These are phyloP conservation scores for Tolypocladium tundrense DNA, from an alignment of 2,329 filamentous ascomycete genomes.

Conservation along the genomic window DNA sequence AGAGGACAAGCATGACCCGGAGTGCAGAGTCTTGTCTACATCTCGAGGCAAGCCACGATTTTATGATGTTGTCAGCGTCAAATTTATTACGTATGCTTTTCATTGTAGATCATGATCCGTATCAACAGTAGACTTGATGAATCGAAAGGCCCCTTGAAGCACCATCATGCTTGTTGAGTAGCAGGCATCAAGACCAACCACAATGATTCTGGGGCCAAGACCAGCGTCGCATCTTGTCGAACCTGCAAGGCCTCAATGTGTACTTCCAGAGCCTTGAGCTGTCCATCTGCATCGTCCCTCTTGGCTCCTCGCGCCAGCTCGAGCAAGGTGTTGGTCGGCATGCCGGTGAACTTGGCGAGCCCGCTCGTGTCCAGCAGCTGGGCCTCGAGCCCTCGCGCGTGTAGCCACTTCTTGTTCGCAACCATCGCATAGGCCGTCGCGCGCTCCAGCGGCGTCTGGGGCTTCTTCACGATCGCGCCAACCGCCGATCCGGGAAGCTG, in stretches of 20 bases:
- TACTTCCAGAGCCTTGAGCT: slow-evolving; percentile 14
- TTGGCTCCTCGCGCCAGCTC: slow-evolving; percentile 20
- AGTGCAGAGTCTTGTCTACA: too few species aligned
- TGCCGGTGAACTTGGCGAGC: slow-evolving; percentile 15
- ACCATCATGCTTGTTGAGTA: not conserved
- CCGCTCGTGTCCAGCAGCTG: slow-evolving; percentile 22
- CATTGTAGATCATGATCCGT: too few species aligned
- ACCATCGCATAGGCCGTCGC: slow-evolving; percentile 29
- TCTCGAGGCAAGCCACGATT: too few species aligned
- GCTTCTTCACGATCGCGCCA: slow-evolving; percentile 23
- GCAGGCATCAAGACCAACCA: slow-evolving; percentile 23
- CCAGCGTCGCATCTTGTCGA: slow-evolving; percentile 11
- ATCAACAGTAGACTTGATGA: too few species aligned
- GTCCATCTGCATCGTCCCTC: slow-evolving; percentile 7
- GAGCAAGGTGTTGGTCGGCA: slow-evolving; percentile 27
- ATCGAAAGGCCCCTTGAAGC: too few species aligned
- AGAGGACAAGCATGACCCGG: too few species aligned
- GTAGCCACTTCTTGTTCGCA: slow-evolving; percentile 33
- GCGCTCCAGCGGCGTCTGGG: slow-evolving; percentile 29
- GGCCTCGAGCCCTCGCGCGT: slow-evolving; percentile 25
- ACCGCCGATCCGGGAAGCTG: slow-evolving; percentile 23
- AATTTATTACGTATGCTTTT: too few species aligned
- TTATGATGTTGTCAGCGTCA: too few species aligned
- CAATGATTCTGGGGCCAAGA: slow-evolving; percentile 17
- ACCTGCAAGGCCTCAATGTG: slow-evolving; percentile 20